Conservation (phyloP, 768 basidiomycete genomes). For the Pleurotus giganteus region DNA sequence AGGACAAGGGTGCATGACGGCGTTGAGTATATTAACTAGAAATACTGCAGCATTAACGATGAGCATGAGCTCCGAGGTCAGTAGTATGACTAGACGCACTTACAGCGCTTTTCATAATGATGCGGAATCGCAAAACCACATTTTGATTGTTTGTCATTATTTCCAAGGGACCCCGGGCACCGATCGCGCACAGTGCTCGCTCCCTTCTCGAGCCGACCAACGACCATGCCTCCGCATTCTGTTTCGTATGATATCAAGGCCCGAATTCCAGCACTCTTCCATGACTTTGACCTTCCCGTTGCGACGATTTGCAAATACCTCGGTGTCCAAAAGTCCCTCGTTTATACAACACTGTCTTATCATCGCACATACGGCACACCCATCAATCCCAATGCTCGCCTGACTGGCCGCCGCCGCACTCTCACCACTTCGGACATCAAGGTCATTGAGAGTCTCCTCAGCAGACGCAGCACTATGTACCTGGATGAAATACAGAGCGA, state of each 20-base stretch:
- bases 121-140: neutral
- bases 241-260: constrained; percentile 15
- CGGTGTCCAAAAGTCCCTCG: constrained; percentile 17
- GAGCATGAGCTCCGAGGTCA: no score
- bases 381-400: constrained; percentile 9
- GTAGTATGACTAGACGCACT: no score
- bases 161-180: neutral
- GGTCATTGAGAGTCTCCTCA: constrained; percentile 7
- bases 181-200: neutral
- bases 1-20: no score
- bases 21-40: no score
- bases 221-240: neutral
- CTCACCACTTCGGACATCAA: constrained; percentile 9
- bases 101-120: constrained; percentile 1
- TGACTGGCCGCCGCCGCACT: neutral
- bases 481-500: constrained; percentile 3
- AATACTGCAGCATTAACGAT: no score
- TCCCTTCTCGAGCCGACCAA: neutral
- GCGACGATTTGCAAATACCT: constrained; percentile 18
- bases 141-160: neutral
- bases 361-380: neutral
- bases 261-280: constrained; percentile 15
- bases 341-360: constrained; percentile 9
- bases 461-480: constrained; percentile 10
- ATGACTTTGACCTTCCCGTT: constrained; percentile 12